Evolutionary conservation across 768 basidiomycete species (phyloP).

Genomic region (Brasilioporus rufonigricans): DNA sequence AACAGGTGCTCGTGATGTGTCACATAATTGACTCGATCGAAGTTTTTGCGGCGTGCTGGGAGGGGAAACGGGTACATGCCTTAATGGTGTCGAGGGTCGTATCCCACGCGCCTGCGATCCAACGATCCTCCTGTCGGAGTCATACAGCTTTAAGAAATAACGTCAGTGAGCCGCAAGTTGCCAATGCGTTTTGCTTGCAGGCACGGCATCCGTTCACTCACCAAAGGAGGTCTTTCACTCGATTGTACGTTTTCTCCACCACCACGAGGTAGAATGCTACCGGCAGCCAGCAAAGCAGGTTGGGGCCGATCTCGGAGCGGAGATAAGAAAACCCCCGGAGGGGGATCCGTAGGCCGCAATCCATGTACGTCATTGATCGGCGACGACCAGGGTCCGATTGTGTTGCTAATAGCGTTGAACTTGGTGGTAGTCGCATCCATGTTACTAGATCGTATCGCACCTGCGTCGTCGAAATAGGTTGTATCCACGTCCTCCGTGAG

Average conservation of each 20-base stretch:
- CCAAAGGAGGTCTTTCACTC: constrained; percentile 6
- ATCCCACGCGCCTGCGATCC: background rate
- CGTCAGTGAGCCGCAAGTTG: constrained; percentile 1
- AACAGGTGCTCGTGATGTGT: constrained; percentile 6
- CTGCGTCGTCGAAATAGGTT: constrained; percentile 5
- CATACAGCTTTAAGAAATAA: constrained; percentile 11
- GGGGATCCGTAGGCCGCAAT: constrained; percentile 13
- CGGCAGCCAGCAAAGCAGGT: constrained; percentile 6
- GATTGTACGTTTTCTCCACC: constrained; percentile 12
- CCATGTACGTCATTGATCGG: constrained; percentile 16
- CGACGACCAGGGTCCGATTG: constrained; percentile 3
- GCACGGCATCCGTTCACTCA: constrained; percentile 15
- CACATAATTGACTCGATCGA: constrained; percentile 15
- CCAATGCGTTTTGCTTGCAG: constrained; percentile 1
- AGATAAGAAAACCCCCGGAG: constrained; percentile 28
- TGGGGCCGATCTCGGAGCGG: constrained; percentile 22
- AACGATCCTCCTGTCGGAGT: background rate
- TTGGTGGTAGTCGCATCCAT: background rate
- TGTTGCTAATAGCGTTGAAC: background rate
- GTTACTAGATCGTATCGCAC: constrained; percentile 10
- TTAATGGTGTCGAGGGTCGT: constrained; percentile 22
- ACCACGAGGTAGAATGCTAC: constrained; percentile 12
- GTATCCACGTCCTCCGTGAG: constrained; percentile 7
- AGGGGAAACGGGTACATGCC: constrained; percentile 14
- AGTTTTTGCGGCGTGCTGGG: constrained; percentile 28